Percentiles rank a stretch among this genome's conserved stretches.
Evolutionary conservation across 805 yeast genomes (phyloP).

Genomic region (Metschnikowia anglica): DNA sequence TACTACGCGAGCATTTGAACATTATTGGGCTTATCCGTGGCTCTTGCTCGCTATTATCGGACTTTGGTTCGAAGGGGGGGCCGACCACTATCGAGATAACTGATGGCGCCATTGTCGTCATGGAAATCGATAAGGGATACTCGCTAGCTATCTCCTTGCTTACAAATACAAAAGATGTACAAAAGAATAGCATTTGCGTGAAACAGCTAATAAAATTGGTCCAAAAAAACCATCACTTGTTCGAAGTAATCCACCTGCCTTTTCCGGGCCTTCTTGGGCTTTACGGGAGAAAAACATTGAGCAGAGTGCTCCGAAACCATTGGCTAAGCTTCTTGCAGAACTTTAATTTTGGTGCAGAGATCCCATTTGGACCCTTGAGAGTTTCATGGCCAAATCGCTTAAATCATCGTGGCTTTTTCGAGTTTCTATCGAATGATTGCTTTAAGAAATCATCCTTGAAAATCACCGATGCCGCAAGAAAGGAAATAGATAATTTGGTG

Average conservation of each 20-base stretch:
- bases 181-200: constrained; percentile 22
- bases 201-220: constrained; percentile 29
- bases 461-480: constrained; percentile 15
- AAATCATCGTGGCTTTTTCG: constrained; percentile 38
- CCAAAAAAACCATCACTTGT: constrained; percentile 24
- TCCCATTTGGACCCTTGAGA: constrained; percentile 22
- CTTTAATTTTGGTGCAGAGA: constrained; percentile 25
- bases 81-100: constrained; percentile 27
- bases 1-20: constrained; percentile 27
- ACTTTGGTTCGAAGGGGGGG: constrained; percentile 21
- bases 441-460: constrained; percentile 32
- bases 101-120: constrained; percentile 27
- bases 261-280: constrained; percentile 19
- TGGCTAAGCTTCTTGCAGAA: constrained; percentile 32
- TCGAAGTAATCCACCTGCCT: constrained; percentile 30
- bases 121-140: constrained; percentile 27
- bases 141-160: constrained; percentile 30
- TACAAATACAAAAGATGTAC: constrained; percentile 12
- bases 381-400: constrained; percentile 38
- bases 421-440: constrained; percentile 25
- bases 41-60: constrained; percentile 30
- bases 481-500: constrained; percentile 24
- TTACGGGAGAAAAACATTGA: constrained; percentile 21
- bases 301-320: constrained; percentile 21
- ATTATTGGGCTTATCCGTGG: constrained; percentile 40